Base-by-base conservation (phyloP, 2,329 filamentous ascomycete genomes). In the Graphilbum sp. region DNA sequence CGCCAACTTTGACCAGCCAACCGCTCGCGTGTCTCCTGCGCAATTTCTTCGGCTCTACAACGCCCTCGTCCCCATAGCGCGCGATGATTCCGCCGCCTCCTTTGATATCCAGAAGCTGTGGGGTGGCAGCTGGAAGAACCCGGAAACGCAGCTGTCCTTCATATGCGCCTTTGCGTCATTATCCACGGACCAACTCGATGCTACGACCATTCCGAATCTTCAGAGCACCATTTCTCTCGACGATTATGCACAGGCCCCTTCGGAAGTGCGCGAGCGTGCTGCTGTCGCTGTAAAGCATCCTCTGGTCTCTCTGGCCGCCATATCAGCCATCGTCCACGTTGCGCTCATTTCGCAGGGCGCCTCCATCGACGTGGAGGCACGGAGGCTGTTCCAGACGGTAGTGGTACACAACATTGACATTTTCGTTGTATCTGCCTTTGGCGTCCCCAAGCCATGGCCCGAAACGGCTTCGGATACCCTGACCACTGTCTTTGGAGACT, bases 101-200 rank as follows among this genome's bases (percentile, higher is more conserved):
- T n/a, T n/a, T n/a, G 84, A 95, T 52, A 79, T 98, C 33, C 86
- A 95, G 54, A 70, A 69, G 30, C 64, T 98, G 18, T 96, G 90
- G 87, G 87, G 87, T 41, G 87, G 87, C 50, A 65, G 73, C 44
- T 98, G 92, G 88, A 75, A 79, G 44, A 74, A 92, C 47, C 72
- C 80, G 13, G 77, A 93, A 44, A 84, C 90, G 0, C 88, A 96
- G 46, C 63, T 98, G 27, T 92, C 87, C n/a, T 95, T 96, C 54
- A 73, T 96, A 38, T 79, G 80, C 45, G 86, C 86, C 16, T 95
- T 88, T 54, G 68, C 88, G 18, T 82, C 81, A 4, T 69, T 87
- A 40, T 72, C 71, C 12, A 69, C 79, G 0, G 72, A 83, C 21
- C 73, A 87, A 49, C 67, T 94, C 20, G 86, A 96, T 54, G 80